phyloP scores from a whole-genome alignment of 371 early-diverging fungal species.

The Actinomucor elegans region DNA sequence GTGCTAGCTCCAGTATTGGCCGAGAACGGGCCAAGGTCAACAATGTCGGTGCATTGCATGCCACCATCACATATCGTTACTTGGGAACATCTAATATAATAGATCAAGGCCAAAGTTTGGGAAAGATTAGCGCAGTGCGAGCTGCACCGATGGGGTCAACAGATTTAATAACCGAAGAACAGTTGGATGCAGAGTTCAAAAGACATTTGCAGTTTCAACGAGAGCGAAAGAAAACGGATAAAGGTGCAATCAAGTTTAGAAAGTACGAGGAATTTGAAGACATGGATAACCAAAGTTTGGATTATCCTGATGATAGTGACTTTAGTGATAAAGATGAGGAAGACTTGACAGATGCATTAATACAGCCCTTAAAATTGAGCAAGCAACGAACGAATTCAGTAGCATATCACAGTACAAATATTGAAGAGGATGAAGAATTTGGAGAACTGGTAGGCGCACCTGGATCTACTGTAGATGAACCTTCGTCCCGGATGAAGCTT shows the following conservation, averaged over 20 bases:
- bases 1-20: slow-evolving; percentile 61
- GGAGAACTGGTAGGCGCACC: slow-evolving; percentile 25
- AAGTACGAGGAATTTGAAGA: slow-evolving; percentile 15
- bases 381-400: neutral
- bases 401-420: neutral
- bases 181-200: slow-evolving; percentile 24
- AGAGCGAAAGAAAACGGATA: slow-evolving; percentile 7
- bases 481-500: neutral
- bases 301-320: slow-evolving; percentile 2
- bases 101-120: neutral
- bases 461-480: neutral
- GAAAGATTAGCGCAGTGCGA: neutral
- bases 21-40: slow-evolving; percentile 50
- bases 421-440: slow-evolving; percentile 21
- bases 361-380: slow-evolving; percentile 1
- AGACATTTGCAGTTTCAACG: slow-evolving; percentile 20
- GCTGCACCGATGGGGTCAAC: neutral
- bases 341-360: slow-evolving; percentile 1
- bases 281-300: neutral
- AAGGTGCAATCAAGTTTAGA: slow-evolving; percentile 10
- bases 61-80: slow-evolving; percentile 62
- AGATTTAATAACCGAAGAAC: slow-evolving; percentile 19
- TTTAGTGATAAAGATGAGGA: slow-evolving; percentile 2
- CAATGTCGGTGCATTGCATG: slow-evolving; percentile 69
- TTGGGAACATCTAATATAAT: slow-evolving; percentile 16